Conservation (phyloP, 345 rosid genomes). For the Kandelia obovata region DNA sequence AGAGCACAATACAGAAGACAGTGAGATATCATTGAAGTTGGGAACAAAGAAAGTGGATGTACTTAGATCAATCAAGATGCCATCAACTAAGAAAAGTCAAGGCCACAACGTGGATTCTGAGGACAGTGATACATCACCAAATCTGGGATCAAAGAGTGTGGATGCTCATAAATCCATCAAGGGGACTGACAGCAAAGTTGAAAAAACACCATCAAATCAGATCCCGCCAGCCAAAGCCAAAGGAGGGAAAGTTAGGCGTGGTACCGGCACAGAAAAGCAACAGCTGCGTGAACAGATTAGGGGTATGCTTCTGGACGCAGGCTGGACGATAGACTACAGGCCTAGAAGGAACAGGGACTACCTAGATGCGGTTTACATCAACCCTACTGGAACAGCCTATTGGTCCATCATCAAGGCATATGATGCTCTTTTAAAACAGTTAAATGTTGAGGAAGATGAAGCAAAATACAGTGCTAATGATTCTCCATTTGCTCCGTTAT, state of each 20-base stretch:
- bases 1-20: conserved; percentile 46
- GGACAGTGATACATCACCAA: conserved; percentile 24
- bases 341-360: conserved; percentile 38
- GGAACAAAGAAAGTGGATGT: conserved; percentile 38
- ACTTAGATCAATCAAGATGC: conserved; percentile 26
- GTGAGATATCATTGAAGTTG: conserved; percentile 41
- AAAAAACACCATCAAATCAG: conserved; percentile 38
- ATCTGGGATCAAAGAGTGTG: conserved; percentile 9
- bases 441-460: conserved; percentile 23
- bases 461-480: conserved; percentile 16
- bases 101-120: conserved; percentile 20
- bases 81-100: conserved; percentile 7
- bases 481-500: conserved; percentile 20
- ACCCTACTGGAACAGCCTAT: conserved; percentile 31
- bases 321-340: conserved; percentile 36
- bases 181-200: conserved; percentile 35
- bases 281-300: conserved; percentile 78
- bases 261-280: conserved; percentile 91
- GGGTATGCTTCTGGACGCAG: conserved; percentile 48
- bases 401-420: conserved; percentile 39
- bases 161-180: conserved; percentile 10
- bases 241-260: conserved; percentile 68
- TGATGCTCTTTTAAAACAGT: conserved; percentile 33
- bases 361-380: conserved; percentile 34
- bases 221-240: conserved; percentile 30